A percentile compares a stretch with the other conserved stretches of the same genome.
These are phyloP conservation scores for Entophlyctis luteolus DNA, from an alignment of 192 early-diverging fungal species.

Conservation along the genomic window DNA sequence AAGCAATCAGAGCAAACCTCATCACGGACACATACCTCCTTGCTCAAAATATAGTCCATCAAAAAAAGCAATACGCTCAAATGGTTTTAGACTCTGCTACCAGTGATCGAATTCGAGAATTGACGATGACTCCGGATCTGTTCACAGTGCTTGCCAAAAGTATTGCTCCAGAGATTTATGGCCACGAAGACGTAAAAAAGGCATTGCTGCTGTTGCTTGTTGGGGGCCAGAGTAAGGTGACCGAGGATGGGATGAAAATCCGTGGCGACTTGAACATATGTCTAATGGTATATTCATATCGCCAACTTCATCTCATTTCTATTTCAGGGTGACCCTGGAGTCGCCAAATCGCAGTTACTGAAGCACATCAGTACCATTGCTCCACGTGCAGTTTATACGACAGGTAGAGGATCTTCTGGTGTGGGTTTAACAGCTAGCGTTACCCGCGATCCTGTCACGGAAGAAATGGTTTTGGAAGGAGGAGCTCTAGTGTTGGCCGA, in stretches of 20 bases:
- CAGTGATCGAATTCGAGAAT: constrained; percentile 37
- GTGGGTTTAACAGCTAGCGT: constrained; percentile 96
- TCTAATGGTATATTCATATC: constrained; percentile 62
- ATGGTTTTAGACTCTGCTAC: constrained; percentile 51
- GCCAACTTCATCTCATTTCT: neutral
- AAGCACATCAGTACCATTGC: constrained; percentile 91
- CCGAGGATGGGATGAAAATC: constrained; percentile 90
- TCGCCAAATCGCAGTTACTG: constrained; percentile 95
- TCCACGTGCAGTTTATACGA: constrained; percentile 94
- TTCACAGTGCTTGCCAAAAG: constrained; percentile 77
- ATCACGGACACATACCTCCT: constrained; percentile 94
- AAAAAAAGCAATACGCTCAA: constrained; percentile 89
- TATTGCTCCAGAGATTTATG: constrained; percentile 76
- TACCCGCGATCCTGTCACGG: constrained; percentile 85
- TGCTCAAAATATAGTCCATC: constrained; percentile 76
- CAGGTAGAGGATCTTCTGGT: constrained; percentile 89
- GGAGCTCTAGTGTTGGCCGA: constrained; percentile 96
- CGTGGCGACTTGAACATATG: constrained; percentile 96
- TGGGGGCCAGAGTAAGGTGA: constrained; percentile 78
- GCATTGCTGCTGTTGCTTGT: constrained; percentile 79
- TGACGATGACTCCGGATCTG: constrained; percentile 63
- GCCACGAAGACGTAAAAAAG: constrained; percentile 63
- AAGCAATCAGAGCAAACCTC: constrained; percentile 81
- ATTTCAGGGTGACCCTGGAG: constrained; percentile 90
- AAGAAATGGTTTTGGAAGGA: constrained; percentile 95